Percentiles rank a stretch among this genome's conserved stretches.
These are phyloP conservation scores for Umbelopsis ramanniana DNA, from an alignment of 192 early-diverging fungal species.

Conservation along the genomic window DNA sequence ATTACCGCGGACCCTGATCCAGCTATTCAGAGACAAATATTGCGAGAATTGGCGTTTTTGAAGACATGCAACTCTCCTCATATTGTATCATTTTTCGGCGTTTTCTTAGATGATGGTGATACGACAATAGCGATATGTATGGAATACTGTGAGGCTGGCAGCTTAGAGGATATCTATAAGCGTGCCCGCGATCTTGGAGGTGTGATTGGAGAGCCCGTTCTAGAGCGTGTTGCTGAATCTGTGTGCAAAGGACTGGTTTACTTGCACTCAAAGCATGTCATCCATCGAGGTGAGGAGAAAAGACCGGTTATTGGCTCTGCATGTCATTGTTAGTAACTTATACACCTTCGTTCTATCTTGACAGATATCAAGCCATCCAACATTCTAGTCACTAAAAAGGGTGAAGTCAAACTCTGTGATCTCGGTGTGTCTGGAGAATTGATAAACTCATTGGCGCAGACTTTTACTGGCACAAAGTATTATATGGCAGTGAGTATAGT, in stretches of 20 bases:
- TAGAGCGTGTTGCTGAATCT: constrained; percentile 88
- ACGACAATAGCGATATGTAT: constrained; percentile 90
- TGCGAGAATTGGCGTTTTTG: constrained; percentile 90
- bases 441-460: constrained; percentile 86
- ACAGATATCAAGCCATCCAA: constrained; percentile 98
- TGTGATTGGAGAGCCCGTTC: constrained; percentile 84
- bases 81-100: constrained; percentile 95
- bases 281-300: constrained; percentile 80
- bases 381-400: constrained; percentile 86
- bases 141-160: constrained; percentile 96
- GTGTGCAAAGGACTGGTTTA: constrained; percentile 92
- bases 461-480: constrained; percentile 95
- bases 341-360: neutral
- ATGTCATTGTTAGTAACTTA: neutral
- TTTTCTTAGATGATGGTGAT: constrained; percentile 82
- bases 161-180: constrained; percentile 92
- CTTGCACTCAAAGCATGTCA: constrained; percentile 82
- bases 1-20: constrained; percentile 70
- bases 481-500: constrained; percentile 86
- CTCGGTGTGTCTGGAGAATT: constrained; percentile 95
- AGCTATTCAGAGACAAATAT: constrained; percentile 79
- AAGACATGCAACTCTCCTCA: constrained; percentile 89
- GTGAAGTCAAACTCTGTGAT: constrained; percentile 96
- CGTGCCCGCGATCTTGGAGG: constrained; percentile 65
- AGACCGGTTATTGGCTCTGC: neutral